A percentile compares a stretch with the other conserved stretches of the same genome.
phyloP scores from a whole-genome alignment of 1,139 yeast genomes.

The Yamadazyma diddensiae region DNA sequence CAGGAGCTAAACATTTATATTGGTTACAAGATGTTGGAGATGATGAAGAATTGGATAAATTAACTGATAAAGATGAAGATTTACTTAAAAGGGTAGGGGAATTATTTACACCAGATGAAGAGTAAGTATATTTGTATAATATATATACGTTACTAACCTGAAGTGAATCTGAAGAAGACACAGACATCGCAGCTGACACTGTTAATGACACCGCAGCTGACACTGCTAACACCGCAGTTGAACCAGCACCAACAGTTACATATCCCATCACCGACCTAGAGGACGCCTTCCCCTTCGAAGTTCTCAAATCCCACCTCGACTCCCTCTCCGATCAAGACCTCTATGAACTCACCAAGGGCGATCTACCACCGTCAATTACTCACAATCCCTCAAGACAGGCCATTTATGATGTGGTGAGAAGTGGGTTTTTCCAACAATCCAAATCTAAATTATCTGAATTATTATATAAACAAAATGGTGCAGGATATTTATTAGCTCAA shows the following conservation, averaged over 20 bases:
- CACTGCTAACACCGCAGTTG: background rate
- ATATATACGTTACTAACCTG: background rate
- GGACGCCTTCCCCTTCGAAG: constrained; percentile 38
- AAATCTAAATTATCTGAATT: constrained; percentile 43
- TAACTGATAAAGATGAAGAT: constrained; percentile 61
- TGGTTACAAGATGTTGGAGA: constrained; percentile 89
- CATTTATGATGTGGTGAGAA: constrained; percentile 45
- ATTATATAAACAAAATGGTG: constrained; percentile 38
- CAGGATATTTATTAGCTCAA: constrained; percentile 52
- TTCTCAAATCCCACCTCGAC: constrained; percentile 39
- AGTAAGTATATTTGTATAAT: constrained; percentile 21
- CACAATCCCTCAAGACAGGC: constrained; percentile 34
- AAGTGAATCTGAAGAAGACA: constrained; percentile 40
- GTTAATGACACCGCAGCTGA: background rate
- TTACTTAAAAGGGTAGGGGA: constrained; percentile 52
- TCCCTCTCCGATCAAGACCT: constrained; percentile 36
- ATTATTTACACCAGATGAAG: constrained; percentile 43
- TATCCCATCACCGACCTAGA: constrained; percentile 10
- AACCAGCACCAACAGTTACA: background rate
- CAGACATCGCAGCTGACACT: constrained; percentile 7
- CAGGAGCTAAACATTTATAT: constrained; percentile 80
- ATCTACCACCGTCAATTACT: constrained; percentile 43
- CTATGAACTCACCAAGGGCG: constrained; percentile 30
- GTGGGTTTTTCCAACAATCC: constrained; percentile 54
- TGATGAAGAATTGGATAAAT: constrained; percentile 56